These are phyloP conservation scores for Lagenidium sp. DNA, from an alignment of 352 stramenopile genomes.

Conservation along the genomic window DNA sequence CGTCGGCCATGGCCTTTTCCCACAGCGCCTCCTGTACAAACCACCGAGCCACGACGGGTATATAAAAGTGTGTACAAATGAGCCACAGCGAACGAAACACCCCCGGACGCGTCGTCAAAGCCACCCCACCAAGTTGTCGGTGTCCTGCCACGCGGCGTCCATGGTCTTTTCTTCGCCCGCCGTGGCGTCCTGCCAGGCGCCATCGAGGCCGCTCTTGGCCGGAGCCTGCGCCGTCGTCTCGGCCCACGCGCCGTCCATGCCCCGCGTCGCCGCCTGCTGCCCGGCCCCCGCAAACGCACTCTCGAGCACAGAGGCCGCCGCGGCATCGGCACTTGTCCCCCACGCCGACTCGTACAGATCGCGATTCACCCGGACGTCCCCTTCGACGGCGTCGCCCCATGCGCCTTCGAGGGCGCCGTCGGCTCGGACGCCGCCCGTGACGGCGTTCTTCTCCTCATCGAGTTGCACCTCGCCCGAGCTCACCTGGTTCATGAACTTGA, in stretches of 20 bases:
- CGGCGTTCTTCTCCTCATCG: conserved; percentile 70
- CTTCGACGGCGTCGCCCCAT: conserved; percentile 41
- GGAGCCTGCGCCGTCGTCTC: conserved; percentile 7
- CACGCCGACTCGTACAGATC: conserved; percentile 52
- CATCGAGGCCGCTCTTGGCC: conserved; percentile 20
- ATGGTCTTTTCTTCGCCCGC: conserved; percentile 43
- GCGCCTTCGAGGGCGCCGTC: conserved; percentile 56
- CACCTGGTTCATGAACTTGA: conserved; percentile 83
- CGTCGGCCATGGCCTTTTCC: conserved; percentile 72
- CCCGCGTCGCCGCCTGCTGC: conserved; percentile 9
- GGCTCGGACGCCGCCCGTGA: conserved; percentile 26
- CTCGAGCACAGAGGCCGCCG: conserved; percentile 27
- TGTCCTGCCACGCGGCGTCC: conserved; percentile 38
- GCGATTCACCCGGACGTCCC: conserved; percentile 44
- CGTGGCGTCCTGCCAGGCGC: conserved; percentile 35
- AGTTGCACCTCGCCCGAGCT: conserved; percentile 61
- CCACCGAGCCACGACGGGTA: background rate
- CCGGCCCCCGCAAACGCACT: conserved; percentile 30
- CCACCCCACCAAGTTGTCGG: background rate
- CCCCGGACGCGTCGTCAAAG: too few species aligned
- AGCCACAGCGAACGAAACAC: too few species aligned
- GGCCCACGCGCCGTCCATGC: conserved; percentile 35
- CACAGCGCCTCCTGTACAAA: conserved; percentile 48
- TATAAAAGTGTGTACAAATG: background rate
- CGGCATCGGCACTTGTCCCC: conserved; percentile 26